phyloP scores from a whole-genome alignment of 768 basidiomycete species.

The Suillus fuscotomentosus region DNA sequence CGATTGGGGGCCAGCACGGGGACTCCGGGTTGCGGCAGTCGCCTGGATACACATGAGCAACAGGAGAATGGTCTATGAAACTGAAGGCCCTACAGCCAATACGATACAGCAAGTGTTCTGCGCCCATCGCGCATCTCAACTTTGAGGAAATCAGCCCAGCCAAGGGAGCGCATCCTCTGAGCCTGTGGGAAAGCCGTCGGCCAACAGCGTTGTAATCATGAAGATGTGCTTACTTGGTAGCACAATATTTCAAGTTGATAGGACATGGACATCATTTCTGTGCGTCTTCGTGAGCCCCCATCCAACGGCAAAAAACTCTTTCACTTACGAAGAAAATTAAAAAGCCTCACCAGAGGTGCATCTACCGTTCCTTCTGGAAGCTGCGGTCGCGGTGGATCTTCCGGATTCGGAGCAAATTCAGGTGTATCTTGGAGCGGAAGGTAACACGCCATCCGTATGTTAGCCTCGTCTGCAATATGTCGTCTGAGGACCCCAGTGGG shows the following conservation, averaged over 20 bases:
- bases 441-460: slow-evolving; percentile 65
- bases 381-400: slow-evolving; percentile 43
- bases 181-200: slow-evolving; percentile 39
- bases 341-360: slow-evolving; percentile 80
- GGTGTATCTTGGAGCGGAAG: slow-evolving; percentile 45
- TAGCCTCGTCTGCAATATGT: slow-evolving; percentile 72
- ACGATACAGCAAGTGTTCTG: slow-evolving; percentile 69
- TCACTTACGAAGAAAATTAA: slow-evolving; percentile 83
- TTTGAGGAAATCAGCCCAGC: slow-evolving; percentile 79
- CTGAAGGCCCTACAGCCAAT: slow-evolving; percentile 72
- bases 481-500: slow-evolving; percentile 63
- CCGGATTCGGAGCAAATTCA: slow-evolving; percentile 38
- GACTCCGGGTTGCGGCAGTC: slow-evolving; percentile 33
- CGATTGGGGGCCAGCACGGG: slow-evolving; percentile 28
- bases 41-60: slow-evolving; percentile 26
- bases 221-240: slow-evolving; percentile 53
- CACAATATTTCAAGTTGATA: slow-evolving; percentile 91
- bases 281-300: neutral
- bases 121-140: slow-evolving; percentile 70
- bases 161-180: slow-evolving; percentile 73
- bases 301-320: neutral
- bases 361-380: slow-evolving; percentile 67
- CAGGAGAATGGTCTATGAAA: neutral
- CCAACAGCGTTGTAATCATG: neutral
- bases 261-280: slow-evolving; percentile 89